These are phyloP conservation scores for Ceratopteris richardii DNA, from an alignment of 75 land plant genomes.

Conservation along the genomic window DNA sequence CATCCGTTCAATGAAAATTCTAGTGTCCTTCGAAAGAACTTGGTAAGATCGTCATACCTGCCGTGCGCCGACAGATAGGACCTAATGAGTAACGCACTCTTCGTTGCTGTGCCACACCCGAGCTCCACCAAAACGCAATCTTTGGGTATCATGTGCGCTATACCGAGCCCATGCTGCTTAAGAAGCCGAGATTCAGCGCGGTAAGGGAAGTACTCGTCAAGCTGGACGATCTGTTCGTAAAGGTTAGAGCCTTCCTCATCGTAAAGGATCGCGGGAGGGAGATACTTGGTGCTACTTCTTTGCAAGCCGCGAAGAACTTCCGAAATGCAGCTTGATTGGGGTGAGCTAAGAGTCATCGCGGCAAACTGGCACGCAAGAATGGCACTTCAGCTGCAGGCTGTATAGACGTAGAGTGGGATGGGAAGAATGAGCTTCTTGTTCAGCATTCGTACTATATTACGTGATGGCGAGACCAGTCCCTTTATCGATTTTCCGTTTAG, in stretches of 20 bases:
- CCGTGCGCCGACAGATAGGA: conserved; percentile 20
- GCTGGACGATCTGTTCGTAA: conserved; percentile 25
- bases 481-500: no score
- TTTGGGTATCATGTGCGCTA: conserved; percentile 9
- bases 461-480: no score
- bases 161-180: conserved; percentile 12
- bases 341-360: no score
- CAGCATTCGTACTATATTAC: no score
- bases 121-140: conserved; percentile 32
- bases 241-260: conserved; percentile 24
- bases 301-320: not conserved
- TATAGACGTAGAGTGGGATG: no score
- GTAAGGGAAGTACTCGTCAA: conserved; percentile 35
- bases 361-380: no score
- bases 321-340: no score
- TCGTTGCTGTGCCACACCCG: conserved; percentile 31
- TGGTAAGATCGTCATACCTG: conserved; percentile 20
- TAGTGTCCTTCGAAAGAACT: no score
- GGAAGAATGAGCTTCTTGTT: no score
- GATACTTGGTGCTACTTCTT: conserved; percentile 9
- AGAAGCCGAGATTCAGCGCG: conserved; percentile 17
- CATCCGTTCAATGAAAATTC: no score
- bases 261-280: conserved; percentile 27
- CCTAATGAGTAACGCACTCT: conserved; percentile 17
- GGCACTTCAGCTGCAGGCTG: no score